Conservation (phyloP, 495 filamentous ascomycete species). For the Clavariopsis aquatica region DNA sequence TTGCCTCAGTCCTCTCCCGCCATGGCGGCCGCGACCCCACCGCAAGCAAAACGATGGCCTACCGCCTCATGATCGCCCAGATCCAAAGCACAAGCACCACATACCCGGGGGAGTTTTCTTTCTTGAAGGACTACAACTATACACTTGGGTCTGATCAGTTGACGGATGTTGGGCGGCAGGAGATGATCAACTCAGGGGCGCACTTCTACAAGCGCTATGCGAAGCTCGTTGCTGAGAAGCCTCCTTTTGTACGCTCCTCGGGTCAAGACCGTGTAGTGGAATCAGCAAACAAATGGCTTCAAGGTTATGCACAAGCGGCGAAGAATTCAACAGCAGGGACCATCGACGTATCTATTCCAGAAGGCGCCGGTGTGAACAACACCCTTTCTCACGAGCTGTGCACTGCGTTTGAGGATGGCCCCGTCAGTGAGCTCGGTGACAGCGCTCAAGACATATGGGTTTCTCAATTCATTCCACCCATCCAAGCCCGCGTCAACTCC, state of each 20-base stretch:
- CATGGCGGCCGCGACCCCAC: slow-evolving; percentile 87
- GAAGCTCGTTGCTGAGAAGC: slow-evolving; percentile 52
- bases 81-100: slow-evolving; percentile 60
- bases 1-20: slow-evolving; percentile 75
- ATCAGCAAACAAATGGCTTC: slow-evolving; percentile 70
- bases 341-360: slow-evolving; percentile 60
- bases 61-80: slow-evolving; percentile 40
- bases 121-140: slow-evolving; percentile 70
- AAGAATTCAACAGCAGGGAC: slow-evolving; percentile 45
- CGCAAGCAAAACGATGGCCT: slow-evolving; percentile 52
- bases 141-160: slow-evolving; percentile 73
- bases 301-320: slow-evolving; percentile 67
- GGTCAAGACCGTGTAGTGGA: slow-evolving; percentile 71
- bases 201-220: slow-evolving; percentile 73
- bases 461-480: slow-evolving; percentile 59
- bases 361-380: slow-evolving; percentile 67
- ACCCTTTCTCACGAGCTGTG: slow-evolving; percentile 73
- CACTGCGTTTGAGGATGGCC: slow-evolving; percentile 58
- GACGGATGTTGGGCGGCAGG: slow-evolving; percentile 67
- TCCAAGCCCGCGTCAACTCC: slow-evolving; percentile 62
- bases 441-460: slow-evolving; percentile 57
- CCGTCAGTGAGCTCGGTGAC: slow-evolving; percentile 50
- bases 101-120: slow-evolving; percentile 61
- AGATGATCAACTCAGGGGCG: slow-evolving; percentile 73
- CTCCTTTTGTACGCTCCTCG: slow-evolving; percentile 72